phyloP scores from a whole-genome alignment of 345 rosid species.

The Acer campestre region DNA sequence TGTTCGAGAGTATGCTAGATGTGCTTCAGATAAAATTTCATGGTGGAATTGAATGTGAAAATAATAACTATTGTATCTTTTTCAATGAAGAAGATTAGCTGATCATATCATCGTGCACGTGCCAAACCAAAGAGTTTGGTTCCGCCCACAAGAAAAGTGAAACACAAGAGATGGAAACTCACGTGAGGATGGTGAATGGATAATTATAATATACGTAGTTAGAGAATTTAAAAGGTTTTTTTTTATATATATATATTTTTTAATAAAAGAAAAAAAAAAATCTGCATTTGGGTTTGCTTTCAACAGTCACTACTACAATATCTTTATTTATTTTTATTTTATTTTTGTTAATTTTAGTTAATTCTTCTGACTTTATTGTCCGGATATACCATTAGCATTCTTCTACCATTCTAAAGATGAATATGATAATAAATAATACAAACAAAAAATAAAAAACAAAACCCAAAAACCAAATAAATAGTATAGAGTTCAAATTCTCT shows the following conservation, averaged over 20 bases:
- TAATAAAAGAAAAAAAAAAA: neutral
- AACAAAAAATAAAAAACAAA: too few relatives aligned
- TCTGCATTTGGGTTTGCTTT: constrained; percentile 1
- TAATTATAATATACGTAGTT: neutral
- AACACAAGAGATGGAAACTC: constrained; percentile 7
- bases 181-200: constrained; percentile 7
- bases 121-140: neutral
- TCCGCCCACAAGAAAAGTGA: neutral
- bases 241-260: too few relatives aligned
- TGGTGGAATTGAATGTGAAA: too few relatives aligned
- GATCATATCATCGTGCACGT: neutral
- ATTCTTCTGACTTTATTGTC: constrained; percentile 4
- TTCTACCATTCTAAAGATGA: neutral
- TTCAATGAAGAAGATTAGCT: neutral
- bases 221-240: neutral
- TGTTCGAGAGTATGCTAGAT: neutral
- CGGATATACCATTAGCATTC: neutral
- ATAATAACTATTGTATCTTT: neutral
- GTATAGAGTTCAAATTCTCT: too few relatives aligned
- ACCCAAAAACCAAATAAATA: too few relatives aligned
- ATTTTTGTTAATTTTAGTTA: neutral
- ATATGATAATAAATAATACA: neutral
- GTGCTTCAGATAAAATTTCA: too few relatives aligned
- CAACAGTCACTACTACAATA: neutral
- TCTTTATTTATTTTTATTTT: neutral